Conservation (phyloP, 2,329 filamentous ascomycete species). For the Alternaria sp. region DNA sequence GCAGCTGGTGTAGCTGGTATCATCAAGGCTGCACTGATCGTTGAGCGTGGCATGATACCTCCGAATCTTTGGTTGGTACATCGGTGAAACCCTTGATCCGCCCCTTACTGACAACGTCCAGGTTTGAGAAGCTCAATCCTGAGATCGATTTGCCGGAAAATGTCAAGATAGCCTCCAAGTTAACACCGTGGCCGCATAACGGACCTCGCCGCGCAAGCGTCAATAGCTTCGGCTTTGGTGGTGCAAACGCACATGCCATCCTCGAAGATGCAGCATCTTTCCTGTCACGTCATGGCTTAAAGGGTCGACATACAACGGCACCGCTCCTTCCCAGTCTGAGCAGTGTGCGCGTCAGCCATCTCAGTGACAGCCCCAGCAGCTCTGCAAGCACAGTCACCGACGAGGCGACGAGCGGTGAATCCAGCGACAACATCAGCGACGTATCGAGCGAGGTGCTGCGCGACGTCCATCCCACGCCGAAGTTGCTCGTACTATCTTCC, state of each 20-base stretch:
- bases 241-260: constrained; percentile 49
- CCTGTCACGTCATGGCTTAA: constrained; percentile 7
- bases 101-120: background rate
- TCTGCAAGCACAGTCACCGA: constrained; percentile 9
- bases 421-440: constrained; percentile 9
- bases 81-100: constrained; percentile 19
- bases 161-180: constrained; percentile 12
- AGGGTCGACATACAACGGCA: constrained; percentile 24
- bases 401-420: constrained; percentile 3
- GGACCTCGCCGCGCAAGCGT: constrained; percentile 53
- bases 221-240: constrained; percentile 59
- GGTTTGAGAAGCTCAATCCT: constrained; percentile 16
- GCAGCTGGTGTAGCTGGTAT: constrained; percentile 51
- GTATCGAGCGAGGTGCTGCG: constrained; percentile 10
- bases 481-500: constrained; percentile 9
- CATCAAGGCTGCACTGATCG: constrained; percentile 51
- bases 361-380: constrained; percentile 4
- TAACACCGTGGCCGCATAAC: constrained; percentile 28
- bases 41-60: constrained; percentile 50
- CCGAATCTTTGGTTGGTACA: constrained; percentile 34
- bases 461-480: constrained; percentile 6
- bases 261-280: constrained; percentile 15
- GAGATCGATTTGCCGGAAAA: constrained; percentile 5
- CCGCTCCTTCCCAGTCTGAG: constrained; percentile 21
- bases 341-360: background rate